These are phyloP conservation scores for Murraya paniculata DNA, from an alignment of 345 rosid species.

Conservation along the genomic window DNA sequence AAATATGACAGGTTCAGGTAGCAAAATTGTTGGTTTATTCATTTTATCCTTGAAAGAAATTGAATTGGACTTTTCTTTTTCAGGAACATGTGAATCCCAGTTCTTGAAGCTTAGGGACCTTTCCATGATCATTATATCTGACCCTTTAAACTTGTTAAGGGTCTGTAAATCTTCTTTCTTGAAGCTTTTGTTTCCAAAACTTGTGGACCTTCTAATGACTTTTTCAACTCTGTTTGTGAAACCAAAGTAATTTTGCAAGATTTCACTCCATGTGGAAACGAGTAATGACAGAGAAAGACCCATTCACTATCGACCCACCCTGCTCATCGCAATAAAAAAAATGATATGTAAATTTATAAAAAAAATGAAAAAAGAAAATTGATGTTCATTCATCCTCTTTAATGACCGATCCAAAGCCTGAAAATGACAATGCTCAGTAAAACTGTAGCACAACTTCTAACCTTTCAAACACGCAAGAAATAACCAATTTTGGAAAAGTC, in stretches of 20 bases:
- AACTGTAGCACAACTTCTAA: not conserved
- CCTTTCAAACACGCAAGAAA: not conserved
- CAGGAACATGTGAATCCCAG: slow-evolving; percentile 27
- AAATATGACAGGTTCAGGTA: slow-evolving; percentile 43
- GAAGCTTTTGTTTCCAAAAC: slow-evolving; percentile 33
- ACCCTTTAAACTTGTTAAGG: slow-evolving; percentile 14
- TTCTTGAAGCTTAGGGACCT: slow-evolving; percentile 40
- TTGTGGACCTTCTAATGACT: slow-evolving; percentile 25
- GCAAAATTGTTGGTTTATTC: slow-evolving; percentile 38
- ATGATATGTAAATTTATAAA: not conserved
- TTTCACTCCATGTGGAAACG: slow-evolving; percentile 39
- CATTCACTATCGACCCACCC: slow-evolving; percentile 31
- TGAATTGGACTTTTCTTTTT: slow-evolving; percentile 14
- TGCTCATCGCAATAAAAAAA: slow-evolving; percentile 1
- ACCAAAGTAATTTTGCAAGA: slow-evolving; percentile 33
- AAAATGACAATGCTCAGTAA: not conserved
- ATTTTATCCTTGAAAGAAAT: slow-evolving; percentile 20
- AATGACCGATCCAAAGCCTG: not conserved
- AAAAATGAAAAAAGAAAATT: not conserved
- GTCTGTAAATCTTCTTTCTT: slow-evolving; percentile 26
- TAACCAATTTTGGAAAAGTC: not conserved
- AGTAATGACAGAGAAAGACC: slow-evolving; percentile 48
- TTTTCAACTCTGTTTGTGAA: slow-evolving; percentile 28
- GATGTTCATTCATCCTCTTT: not conserved
- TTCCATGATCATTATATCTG: slow-evolving; percentile 11